phyloP scores from a whole-genome alignment of 306 rosid species.

The Dryas alaskensis region DNA sequence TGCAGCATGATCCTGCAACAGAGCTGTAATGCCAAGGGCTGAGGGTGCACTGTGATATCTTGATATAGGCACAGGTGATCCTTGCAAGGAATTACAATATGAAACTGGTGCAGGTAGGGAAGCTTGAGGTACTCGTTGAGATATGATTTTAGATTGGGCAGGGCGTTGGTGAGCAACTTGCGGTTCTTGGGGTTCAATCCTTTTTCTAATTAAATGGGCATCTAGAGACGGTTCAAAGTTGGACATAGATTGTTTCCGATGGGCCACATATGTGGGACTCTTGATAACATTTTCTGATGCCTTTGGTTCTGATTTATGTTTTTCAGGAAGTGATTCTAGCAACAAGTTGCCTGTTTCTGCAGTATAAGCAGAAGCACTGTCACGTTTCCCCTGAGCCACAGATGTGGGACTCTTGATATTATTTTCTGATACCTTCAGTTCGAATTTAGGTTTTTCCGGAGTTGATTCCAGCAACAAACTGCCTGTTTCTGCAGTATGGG shows the following conservation, averaged over 20 bases:
- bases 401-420: slow-evolving; percentile 27
- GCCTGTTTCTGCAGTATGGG: slow-evolving; percentile 29
- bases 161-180: slow-evolving; percentile 49
- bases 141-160: slow-evolving; percentile 64
- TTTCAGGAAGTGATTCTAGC: slow-evolving; percentile 41
- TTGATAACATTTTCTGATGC: slow-evolving; percentile 30
- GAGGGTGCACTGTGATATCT: slow-evolving; percentile 69
- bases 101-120: slow-evolving; percentile 54
- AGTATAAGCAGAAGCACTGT: slow-evolving; percentile 31
- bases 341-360: slow-evolving; percentile 33
- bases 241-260: slow-evolving; percentile 31
- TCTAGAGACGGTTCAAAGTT: slow-evolving; percentile 24
- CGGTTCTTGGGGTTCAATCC: slow-evolving; percentile 21
- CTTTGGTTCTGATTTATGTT: slow-evolving; percentile 31
- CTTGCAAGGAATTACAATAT: slow-evolving; percentile 52
- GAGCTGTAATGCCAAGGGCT: slow-evolving; percentile 80
- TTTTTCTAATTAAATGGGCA: slow-evolving; percentile 23
- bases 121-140: slow-evolving; percentile 55
- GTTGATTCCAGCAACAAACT: slow-evolving; percentile 41
- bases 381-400: slow-evolving; percentile 38
- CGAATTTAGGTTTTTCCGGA: slow-evolving; percentile 34
- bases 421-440: slow-evolving; percentile 35
- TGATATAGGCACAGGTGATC: slow-evolving; percentile 55
- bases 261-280: slow-evolving; percentile 24
- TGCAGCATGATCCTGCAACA: slow-evolving; percentile 69